A percentile compares a stretch with the other conserved stretches of the same genome.
phyloP scores from a whole-genome alignment of 805 yeast genomes.

The Starmerella davenportii region DNA sequence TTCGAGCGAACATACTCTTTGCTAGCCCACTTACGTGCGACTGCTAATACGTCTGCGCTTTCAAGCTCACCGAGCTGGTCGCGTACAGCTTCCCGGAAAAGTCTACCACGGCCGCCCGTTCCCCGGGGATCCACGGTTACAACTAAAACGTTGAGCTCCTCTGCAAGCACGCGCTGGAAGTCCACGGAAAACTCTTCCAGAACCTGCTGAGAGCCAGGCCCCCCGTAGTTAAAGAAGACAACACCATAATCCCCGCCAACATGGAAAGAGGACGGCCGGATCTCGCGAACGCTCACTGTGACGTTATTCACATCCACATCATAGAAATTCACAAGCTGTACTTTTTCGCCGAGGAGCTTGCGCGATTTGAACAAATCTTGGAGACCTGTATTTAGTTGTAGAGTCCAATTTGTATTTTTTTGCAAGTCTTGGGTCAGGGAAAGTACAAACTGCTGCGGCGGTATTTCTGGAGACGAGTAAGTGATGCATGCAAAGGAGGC shows the following conservation, averaged over 20 bases:
- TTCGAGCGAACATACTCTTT: slow-evolving; percentile 47
- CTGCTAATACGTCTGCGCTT: slow-evolving; percentile 69
- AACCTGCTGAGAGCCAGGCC: slow-evolving; percentile 85
- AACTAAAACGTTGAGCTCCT: slow-evolving; percentile 65
- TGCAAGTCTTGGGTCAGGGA: slow-evolving; percentile 27
- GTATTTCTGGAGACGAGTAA: slow-evolving; percentile 75
- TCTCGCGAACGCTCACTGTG: slow-evolving; percentile 49
- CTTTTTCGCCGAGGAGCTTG: slow-evolving; percentile 28
- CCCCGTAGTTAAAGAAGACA: slow-evolving; percentile 81
- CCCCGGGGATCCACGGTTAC: slow-evolving; percentile 96
- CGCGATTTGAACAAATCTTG: slow-evolving; percentile 15
- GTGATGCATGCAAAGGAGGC: slow-evolving; percentile 49
- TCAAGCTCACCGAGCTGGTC: slow-evolving; percentile 70
- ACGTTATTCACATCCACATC: slow-evolving; percentile 27
- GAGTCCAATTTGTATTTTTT: slow-evolving; percentile 21
- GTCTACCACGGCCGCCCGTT: slow-evolving; percentile 72
- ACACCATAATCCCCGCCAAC: slow-evolving; percentile 52
- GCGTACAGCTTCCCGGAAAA: slow-evolving; percentile 62
- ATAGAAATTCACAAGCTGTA: slow-evolving; percentile 29
- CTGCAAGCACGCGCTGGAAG: slow-evolving; percentile 60
- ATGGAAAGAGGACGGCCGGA: slow-evolving; percentile 59
- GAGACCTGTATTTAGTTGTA: slow-evolving; percentile 22
- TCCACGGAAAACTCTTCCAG: slow-evolving; percentile 38
- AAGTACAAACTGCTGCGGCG: slow-evolving; percentile 44
- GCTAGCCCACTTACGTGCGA: slow-evolving; percentile 54